Percentiles rank a stretch among this genome's conserved stretches.
These are phyloP conservation scores for Manihot esculenta DNA, from an alignment of 441 rosid genomes.

Conservation along the genomic window DNA sequence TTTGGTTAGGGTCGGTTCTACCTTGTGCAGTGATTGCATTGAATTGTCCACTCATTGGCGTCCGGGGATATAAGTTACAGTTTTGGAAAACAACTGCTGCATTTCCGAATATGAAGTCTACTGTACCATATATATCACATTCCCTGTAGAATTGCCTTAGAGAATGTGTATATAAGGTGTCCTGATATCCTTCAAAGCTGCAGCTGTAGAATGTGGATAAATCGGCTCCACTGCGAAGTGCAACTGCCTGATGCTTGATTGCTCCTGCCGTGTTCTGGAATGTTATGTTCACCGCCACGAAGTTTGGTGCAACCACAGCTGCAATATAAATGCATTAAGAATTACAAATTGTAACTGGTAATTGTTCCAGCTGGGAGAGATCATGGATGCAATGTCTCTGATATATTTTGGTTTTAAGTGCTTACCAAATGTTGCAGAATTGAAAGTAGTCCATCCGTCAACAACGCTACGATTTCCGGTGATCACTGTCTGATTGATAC, in stretches of 20 bases:
- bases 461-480: conserved; percentile 81
- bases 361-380: no score
- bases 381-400: no score
- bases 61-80: conserved; percentile 52
- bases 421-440: conserved; percentile 84
- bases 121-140: conserved; percentile 62
- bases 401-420: no score
- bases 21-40: conserved; percentile 83
- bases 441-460: conserved; percentile 92
- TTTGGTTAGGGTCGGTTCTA: conserved; percentile 65
- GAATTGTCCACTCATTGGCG: conserved; percentile 57
- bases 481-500: conserved; percentile 73
- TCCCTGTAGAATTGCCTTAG: conserved; percentile 58
- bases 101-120: conserved; percentile 70
- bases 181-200: conserved; percentile 65
- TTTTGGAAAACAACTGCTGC: conserved; percentile 60
- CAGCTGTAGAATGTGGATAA: conserved; percentile 55
- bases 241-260: conserved; percentile 60
- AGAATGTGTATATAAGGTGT: conserved; percentile 56
- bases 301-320: conserved; percentile 55
- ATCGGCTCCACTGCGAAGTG: conserved; percentile 54
- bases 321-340: conserved; percentile 13
- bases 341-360: no score
- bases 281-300: conserved; percentile 51
- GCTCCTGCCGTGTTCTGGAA: conserved; percentile 65